phyloP scores from a whole-genome alignment of 805 yeast species.

The Wickerhamiella brachini region DNA sequence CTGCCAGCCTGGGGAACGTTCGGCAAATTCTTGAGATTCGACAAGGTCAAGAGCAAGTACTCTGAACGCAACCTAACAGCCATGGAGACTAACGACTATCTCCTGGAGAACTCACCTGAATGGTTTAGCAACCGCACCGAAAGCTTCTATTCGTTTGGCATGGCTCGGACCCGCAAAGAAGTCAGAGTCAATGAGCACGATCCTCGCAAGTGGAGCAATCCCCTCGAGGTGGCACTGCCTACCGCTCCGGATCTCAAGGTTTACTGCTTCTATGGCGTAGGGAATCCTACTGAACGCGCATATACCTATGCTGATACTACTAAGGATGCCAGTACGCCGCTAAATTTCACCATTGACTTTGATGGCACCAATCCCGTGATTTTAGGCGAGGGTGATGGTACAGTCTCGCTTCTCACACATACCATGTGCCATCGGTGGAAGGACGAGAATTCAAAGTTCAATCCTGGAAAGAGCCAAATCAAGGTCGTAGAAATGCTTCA shows the following conservation, averaged over 20 bases:
- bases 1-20: slow-evolving; percentile 28
- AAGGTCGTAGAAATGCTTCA: slow-evolving; percentile 83
- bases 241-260: slow-evolving; percentile 85
- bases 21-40: slow-evolving; percentile 65
- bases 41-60: slow-evolving; percentile 30
- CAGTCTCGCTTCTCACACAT: slow-evolving; percentile 77
- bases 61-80: slow-evolving; percentile 47
- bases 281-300: slow-evolving; percentile 90
- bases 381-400: slow-evolving; percentile 92
- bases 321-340: slow-evolving; percentile 35
- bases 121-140: slow-evolving; percentile 59
- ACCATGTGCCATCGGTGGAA: slow-evolving; percentile 88
- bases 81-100: slow-evolving; percentile 48
- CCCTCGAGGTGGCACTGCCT: slow-evolving; percentile 83
- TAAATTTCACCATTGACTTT: slow-evolving; percentile 60
- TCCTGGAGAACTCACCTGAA: slow-evolving; percentile 51
- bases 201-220: slow-evolving; percentile 84
- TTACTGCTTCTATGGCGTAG: slow-evolving; percentile 89
- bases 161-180: slow-evolving; percentile 47
- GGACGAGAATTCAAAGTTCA: slow-evolving; percentile 42
- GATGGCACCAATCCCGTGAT: slow-evolving; percentile 54
- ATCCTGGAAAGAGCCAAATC: slow-evolving; percentile 64
- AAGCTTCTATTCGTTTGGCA: slow-evolving; percentile 68
- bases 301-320: slow-evolving; percentile 68
- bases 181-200: slow-evolving; percentile 50